Base-by-base conservation (phyloP, 768 basidiomycete genomes). In the Cystobasidium tubakii region DNA sequence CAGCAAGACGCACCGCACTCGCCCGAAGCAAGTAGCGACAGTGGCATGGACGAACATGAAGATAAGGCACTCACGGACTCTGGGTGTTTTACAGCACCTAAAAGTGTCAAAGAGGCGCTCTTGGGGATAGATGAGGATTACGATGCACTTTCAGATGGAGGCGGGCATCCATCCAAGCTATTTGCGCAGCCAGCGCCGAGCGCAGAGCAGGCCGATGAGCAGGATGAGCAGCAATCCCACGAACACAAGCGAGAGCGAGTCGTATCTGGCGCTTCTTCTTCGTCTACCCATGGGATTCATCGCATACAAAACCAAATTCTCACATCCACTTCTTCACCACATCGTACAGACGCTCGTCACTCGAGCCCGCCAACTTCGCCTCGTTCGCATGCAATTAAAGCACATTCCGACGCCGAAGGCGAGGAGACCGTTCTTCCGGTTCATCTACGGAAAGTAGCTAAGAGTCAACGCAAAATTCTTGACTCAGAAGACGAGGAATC, bases 201-300 rank as follows among this genome's bases (percentile, higher is more conserved):
- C 4, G 4, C 21, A 4, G 46, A 9, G 46, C 46, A 15, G n/a
- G 21, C 46, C 7, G 21, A 3, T n/a, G 46, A 50, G 21, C 46
- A 50, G n/a, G 7, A 6, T n/a, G 46, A 9, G 21, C 10, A 50
- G 21, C 46, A 15, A 50, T 17, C 46, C 12, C 15, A 3, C 46
- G 46, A 50, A 12, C 46, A 50, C 21, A 50, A 50, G 21, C 46
- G 29, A 60, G 57, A 60, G 57, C 46, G 46, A 34, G 33, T 60
- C 33, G 57, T 34, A 15, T 60, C 57, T 60, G 57, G 57, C 57
- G 57, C 25, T 34, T 60, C 57, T 7, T 60, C 57, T 6, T 60
- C 57, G 12, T 60, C 57, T 17, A 34, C 33, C 17, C 12, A 60
- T 25, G 57, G 21, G 6, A 6, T 15, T 31, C 57, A 25, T 13